A percentile compares a stretch with the other conserved stretches of the same genome.
These are phyloP conservation scores for Zymoseptoria passerinii DNA, from an alignment of 2,329 filamentous ascomycete genomes.

Conservation along the genomic window DNA sequence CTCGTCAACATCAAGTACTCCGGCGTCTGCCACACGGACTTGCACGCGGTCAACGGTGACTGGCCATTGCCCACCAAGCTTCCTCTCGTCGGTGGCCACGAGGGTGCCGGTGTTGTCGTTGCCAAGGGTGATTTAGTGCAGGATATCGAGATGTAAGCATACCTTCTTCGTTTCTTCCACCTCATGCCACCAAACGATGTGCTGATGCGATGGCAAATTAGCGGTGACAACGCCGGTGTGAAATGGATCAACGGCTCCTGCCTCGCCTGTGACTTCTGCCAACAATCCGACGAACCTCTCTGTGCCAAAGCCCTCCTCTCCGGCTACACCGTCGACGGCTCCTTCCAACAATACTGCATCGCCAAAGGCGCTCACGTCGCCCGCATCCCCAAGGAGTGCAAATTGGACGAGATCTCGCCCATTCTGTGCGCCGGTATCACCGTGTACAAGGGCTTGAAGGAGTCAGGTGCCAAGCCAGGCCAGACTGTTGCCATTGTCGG, in stretches of 20 bases:
- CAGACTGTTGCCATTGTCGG: constrained; percentile 78
- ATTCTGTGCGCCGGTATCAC: constrained; percentile 73
- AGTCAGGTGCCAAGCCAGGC: constrained; percentile 64
- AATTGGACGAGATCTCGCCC: constrained; percentile 69
- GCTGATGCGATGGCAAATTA: constrained; percentile 6
- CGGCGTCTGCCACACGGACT: constrained; percentile 84
- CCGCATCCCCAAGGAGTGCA: constrained; percentile 66
- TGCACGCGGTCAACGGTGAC: constrained; percentile 75
- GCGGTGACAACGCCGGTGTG: constrained; percentile 75
- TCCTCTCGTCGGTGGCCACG: constrained; percentile 73
- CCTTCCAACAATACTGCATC: constrained; percentile 87
- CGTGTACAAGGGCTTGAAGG: constrained; percentile 86
- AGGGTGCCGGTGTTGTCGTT: constrained; percentile 75
- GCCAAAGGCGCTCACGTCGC: constrained; percentile 81
- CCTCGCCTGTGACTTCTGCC: constrained; percentile 75
- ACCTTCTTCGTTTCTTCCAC: not conserved
- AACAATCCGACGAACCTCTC: constrained; percentile 70
- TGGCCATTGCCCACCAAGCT: constrained; percentile 80
- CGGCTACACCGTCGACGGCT: constrained; percentile 86
- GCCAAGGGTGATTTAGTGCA: constrained; percentile 67
- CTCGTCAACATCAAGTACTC: constrained; percentile 86
- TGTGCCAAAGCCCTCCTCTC: constrained; percentile 69
- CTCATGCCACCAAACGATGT: too few species aligned
- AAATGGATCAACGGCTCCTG: constrained; percentile 90
- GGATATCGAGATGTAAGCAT: constrained; percentile 56